Base-by-base conservation (phyloP, 1,284 basidiomycete genomes). In the Somion occarium region DNA sequence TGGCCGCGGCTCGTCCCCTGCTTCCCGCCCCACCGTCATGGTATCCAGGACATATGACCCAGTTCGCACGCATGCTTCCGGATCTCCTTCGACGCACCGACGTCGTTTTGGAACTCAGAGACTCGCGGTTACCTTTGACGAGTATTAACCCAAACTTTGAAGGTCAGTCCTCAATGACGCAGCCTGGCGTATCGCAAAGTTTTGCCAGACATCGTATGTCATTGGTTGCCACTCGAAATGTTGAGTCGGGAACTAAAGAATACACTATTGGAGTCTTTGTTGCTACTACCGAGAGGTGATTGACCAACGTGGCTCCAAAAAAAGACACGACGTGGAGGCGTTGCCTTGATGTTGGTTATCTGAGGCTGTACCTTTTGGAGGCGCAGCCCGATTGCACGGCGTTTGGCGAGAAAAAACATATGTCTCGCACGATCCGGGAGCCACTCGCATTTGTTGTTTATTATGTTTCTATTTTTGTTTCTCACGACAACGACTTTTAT, bases 11-110 rank as follows among this genome's bases (percentile, higher is more conserved):
- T 7, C 30, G 30, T 7, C 85, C 86, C 55, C 61, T 69, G 48
- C 73, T 91, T 39, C 87, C 88, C 45, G 68, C 72, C 46, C 83
- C 92, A n/a, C 88, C 91, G 48, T 94, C 93, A 73, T 98, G 95
- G 95, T 97, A 91, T 69, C 90, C 92, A 23, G 96, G 97, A 9
- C 96, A 99, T 71, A 99, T 98, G 96, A 87, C 86, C 67, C 80
- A 86, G 64, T 96, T 94, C 59, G 79, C 88, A 50, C 80, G 85
- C 55, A 80, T 83, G 67, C 76, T 97, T 34, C 90, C 92, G 11
- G 72, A 79, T 39, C 74, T 93, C 51, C 77, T 97, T 43, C 82
- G 81, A 45, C 84, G 83, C 58, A 94, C 90, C 48, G 92, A 93
- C 63, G 82, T 99, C 53, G 91, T 99, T 48, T 85, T 99, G 56